Conservation (phyloP, 345 rosid species). For the Acer campestre region DNA sequence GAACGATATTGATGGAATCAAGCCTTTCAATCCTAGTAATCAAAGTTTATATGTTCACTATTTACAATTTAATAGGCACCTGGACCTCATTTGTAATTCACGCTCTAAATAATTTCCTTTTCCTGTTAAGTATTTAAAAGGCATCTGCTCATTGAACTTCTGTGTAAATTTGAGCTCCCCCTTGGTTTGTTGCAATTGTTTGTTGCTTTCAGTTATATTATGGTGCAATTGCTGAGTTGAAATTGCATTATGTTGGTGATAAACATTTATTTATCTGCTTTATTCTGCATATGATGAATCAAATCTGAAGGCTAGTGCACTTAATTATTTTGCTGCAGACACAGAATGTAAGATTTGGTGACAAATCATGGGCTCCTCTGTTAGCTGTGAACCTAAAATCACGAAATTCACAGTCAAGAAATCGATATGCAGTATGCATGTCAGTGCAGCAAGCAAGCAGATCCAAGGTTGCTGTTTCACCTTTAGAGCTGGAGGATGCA, state of each 20-base stretch:
- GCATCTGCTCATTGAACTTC: not conserved
- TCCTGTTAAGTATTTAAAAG: not conserved
- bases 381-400: constrained; percentile 49
- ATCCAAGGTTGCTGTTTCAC: constrained; percentile 76
- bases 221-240: constrained; percentile 8
- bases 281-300: not conserved
- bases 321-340: constrained; percentile 53
- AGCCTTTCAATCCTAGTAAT: not conserved
- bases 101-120: not conserved
- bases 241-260: not conserved
- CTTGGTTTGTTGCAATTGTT: not conserved
- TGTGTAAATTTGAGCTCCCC: not conserved
- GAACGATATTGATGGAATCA: not conserved
- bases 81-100: not conserved
- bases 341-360: constrained; percentile 51
- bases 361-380: constrained; percentile 54
- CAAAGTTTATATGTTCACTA: not conserved
- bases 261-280: not conserved
- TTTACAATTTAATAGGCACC: too few species aligned
- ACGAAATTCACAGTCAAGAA: constrained; percentile 32
- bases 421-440: constrained; percentile 58
- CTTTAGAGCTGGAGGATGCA: constrained; percentile 70
- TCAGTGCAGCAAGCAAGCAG: constrained; percentile 83
- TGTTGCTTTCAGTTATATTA: constrained; percentile 17
- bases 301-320: constrained; percentile 13